phyloP scores from a whole-genome alignment of 345 rosid species.

The Bretschneidera sinensis region DNA sequence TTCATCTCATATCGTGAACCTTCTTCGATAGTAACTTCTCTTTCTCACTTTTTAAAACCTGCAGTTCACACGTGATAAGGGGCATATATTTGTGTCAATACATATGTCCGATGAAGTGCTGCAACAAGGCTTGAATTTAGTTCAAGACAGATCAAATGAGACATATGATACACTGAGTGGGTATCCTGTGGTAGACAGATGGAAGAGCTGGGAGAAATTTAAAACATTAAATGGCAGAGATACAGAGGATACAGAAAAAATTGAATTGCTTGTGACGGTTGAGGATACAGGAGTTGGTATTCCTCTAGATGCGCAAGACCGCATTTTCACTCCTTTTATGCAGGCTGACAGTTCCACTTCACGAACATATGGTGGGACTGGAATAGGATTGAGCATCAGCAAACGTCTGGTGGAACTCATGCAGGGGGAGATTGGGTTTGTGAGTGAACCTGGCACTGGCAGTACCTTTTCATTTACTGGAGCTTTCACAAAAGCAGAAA shows the following conservation, averaged over 20 bases:
- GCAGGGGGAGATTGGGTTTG: conserved; percentile 91
- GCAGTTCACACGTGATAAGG: conserved; percentile 79
- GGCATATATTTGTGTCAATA: conserved; percentile 85
- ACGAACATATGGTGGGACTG: conserved; percentile 92
- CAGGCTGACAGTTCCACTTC: conserved; percentile 99
- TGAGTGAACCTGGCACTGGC: conserved; percentile 65
- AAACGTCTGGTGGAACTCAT: conserved; percentile 84
- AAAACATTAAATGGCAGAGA: conserved; percentile 27
- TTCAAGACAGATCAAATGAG: conserved; percentile 27
- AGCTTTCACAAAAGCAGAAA: conserved; percentile 51
- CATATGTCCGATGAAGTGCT: conserved; percentile 71
- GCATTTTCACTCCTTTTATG: conserved; percentile 91
- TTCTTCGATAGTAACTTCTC: background rate
- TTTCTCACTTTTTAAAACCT: conserved; percentile 12
- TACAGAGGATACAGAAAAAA: conserved; percentile 26
- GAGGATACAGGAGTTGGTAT: conserved; percentile 97
- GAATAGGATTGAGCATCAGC: conserved; percentile 94
- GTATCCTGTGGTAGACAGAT: conserved; percentile 66
- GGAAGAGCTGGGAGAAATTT: conserved; percentile 81
- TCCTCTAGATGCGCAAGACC: conserved; percentile 63
- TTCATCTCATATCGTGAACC: conserved; percentile 2
- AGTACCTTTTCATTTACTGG: conserved; percentile 86
- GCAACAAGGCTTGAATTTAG: conserved; percentile 41
- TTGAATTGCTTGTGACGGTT: conserved; percentile 68
- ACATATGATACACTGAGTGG: conserved; percentile 60